These are phyloP conservation scores for Knoxia roxburghii DNA, from an alignment of 257 asterid species.

Conservation along the genomic window DNA sequence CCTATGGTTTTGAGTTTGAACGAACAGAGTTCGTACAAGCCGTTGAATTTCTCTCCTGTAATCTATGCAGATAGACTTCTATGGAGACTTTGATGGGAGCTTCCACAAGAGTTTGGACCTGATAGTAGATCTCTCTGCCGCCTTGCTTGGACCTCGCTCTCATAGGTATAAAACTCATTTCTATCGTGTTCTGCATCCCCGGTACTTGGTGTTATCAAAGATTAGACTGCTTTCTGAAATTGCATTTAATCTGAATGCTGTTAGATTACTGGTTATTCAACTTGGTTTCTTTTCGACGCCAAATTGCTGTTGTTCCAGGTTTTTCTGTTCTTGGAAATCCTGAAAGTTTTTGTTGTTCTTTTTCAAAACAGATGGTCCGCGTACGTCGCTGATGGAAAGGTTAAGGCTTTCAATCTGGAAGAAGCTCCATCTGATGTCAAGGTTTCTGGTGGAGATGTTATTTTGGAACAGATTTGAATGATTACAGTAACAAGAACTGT, in stretches of 20 bases:
- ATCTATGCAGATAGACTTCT: conserved; percentile 74
- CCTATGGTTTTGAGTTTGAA: too few species aligned
- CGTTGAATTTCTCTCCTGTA: not conserved
- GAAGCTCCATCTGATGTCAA: conserved; percentile 73
- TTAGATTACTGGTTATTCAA: not conserved
- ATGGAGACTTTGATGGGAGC: conserved; percentile 95
- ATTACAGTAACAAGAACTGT: conserved; percentile 1
- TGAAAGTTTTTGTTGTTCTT: not conserved
- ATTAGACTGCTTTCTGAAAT: not conserved
- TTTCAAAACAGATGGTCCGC: conserved; percentile 79
- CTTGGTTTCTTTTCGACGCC: not conserved
- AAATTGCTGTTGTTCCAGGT: not conserved
- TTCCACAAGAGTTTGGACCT: conserved; percentile 87
- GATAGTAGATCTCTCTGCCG: conserved; percentile 65
- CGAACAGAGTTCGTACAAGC: too few species aligned
- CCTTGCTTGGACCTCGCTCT: conserved; percentile 85
- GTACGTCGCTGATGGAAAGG: conserved; percentile 74
- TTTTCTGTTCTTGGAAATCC: not conserved
- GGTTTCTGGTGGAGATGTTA: conserved; percentile 86
- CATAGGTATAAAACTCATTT: conserved; percentile 43
- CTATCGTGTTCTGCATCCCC: not conserved
- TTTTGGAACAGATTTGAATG: conserved; percentile 63
- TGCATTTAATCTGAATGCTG: not conserved
- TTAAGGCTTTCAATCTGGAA: conserved; percentile 78
- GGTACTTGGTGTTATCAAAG: not conserved